Evolutionary conservation across 345 rosid genomes (phyloP).

Genomic region (Euclidium syriacum): DNA sequence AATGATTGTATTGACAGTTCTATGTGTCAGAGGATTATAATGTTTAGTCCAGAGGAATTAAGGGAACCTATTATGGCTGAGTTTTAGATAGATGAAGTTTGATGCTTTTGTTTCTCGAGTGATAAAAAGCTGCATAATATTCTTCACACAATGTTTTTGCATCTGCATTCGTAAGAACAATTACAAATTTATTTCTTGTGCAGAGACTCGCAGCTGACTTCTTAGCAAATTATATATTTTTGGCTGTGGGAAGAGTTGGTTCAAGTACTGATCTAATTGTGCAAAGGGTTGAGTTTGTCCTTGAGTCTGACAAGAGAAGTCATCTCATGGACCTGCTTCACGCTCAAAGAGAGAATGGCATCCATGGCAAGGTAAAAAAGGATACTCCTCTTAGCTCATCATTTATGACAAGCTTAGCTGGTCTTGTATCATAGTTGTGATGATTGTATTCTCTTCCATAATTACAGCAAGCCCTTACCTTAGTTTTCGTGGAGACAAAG

Average conservation of each 20-base stretch:
- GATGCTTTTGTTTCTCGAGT: constrained; percentile 6
- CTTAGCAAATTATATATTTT: constrained; percentile 63
- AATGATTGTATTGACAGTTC: background rate
- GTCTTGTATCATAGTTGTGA: background rate
- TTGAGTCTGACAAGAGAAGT: constrained; percentile 94
- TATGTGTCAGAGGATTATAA: constrained; percentile 2
- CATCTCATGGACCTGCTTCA: constrained; percentile 99
- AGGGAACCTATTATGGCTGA: background rate
- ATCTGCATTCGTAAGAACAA: background rate
- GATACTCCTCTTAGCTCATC: background rate
- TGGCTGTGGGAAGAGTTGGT: constrained; percentile 99
- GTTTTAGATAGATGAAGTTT: constrained; percentile 4
- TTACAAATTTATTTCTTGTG: constrained; percentile 28
- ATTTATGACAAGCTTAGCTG: background rate
- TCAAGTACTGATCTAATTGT: constrained; percentile 97
- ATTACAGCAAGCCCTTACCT: constrained; percentile 89
- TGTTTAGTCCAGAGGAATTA: background rate
- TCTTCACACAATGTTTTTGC: background rate
- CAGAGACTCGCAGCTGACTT: constrained; percentile 98
- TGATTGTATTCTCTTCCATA: constrained; percentile 11
- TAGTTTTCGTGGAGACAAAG: constrained; percentile 99
- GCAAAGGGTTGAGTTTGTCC: constrained; percentile 95
- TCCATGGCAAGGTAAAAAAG: constrained; percentile 69
- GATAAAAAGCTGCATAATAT: background rate
- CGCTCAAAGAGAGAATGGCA: constrained; percentile 80